phyloP scores from a whole-genome alignment of 108 stramenopile genomes.

The Pseudonitzschia pungens region DNA sequence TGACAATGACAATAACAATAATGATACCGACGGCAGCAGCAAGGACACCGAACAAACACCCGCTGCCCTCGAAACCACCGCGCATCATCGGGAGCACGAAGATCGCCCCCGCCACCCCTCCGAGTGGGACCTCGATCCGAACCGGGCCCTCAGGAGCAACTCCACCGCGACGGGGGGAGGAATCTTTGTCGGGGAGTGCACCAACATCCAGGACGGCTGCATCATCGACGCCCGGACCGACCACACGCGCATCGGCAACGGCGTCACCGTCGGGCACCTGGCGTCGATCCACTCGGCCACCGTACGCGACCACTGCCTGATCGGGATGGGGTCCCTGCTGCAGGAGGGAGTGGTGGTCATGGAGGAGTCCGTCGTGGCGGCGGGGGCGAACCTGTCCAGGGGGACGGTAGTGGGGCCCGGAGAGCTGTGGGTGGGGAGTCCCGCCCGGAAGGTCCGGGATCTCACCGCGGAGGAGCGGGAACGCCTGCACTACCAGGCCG shows the following conservation, averaged over 20 bases:
- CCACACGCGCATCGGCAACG: constrained; percentile 73
- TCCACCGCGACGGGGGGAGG: constrained; percentile 55
- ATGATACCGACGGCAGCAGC: neutral
- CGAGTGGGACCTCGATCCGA: constrained; percentile 35
- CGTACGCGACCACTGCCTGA: constrained; percentile 75
- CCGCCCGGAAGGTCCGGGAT: constrained; percentile 80
- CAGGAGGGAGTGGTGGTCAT: constrained; percentile 61
- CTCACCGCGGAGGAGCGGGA: constrained; percentile 66
- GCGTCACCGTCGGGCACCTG: constrained; percentile 85
- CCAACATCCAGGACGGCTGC: constrained; percentile 87
- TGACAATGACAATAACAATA: too few species aligned
- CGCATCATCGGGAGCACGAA: too few species aligned
- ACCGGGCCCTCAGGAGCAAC: constrained; percentile 11
- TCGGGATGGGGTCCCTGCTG: constrained; percentile 80
- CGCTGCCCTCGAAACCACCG: too few species aligned
- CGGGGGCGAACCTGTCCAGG: constrained; percentile 70
- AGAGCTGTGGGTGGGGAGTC: constrained; percentile 86
- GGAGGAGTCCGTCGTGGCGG: constrained; percentile 74
- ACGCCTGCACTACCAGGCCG: constrained; percentile 70
- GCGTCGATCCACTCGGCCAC: constrained; percentile 83
- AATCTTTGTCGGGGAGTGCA: constrained; percentile 77
- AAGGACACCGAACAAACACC: neutral
- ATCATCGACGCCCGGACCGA: constrained; percentile 64
- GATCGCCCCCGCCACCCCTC: neutral
- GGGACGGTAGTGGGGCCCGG: constrained; percentile 60